Evolutionary conservation across 2,329 filamentous ascomycete genomes (phyloP), one percentile per base, ranked within the genome.

Genomic region (Metarhizium guizhouense): DNA sequence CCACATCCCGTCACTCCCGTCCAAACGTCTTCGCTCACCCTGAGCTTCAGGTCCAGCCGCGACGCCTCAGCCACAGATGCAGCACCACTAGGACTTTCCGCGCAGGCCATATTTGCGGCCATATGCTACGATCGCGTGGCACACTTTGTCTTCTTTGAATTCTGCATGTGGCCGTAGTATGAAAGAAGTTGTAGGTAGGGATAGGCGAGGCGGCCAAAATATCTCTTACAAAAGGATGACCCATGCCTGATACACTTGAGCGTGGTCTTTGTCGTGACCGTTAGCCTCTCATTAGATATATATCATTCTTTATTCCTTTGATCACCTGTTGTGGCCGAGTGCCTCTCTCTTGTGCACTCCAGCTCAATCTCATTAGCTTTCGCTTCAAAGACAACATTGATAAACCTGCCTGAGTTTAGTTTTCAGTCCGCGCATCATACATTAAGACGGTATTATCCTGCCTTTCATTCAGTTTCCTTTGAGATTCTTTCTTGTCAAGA

Each of bases 91-190:
- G 42, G 43, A 53, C n/a, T 40, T 16, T 14, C 38, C 43, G 10
- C n/a, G 52, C 47, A 18, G 42, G 53, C 40, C 53, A 42, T 53
- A 29, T 47, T 56, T 40, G 30, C 51, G 56, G 47, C 54, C 58
- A 56, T 55, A 53, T 56, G 56, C 56, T 47, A 6, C 42, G 54
- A 47, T 54, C 56, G 43, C 54, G 58, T 59, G 58, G 54, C 54
- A 36, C 42, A 38, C 48, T 54, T 49, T 54, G 40, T 57, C 48
- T 49, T 53, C 45, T 55, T 54, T n/a, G 10, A 47, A 40, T 50
- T 30, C 51, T 30, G 18, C 49, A 54, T 53, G 54, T 55, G 51
- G 51, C 20, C 36, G 48, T 25, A 11, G 47, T 43, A n/a, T 40
- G 48, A 55, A 48, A 53, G 51, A 48, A 34, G 30, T 25, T 10